Conservation (phyloP, 805 yeast species). For the Candida montana region DNA sequence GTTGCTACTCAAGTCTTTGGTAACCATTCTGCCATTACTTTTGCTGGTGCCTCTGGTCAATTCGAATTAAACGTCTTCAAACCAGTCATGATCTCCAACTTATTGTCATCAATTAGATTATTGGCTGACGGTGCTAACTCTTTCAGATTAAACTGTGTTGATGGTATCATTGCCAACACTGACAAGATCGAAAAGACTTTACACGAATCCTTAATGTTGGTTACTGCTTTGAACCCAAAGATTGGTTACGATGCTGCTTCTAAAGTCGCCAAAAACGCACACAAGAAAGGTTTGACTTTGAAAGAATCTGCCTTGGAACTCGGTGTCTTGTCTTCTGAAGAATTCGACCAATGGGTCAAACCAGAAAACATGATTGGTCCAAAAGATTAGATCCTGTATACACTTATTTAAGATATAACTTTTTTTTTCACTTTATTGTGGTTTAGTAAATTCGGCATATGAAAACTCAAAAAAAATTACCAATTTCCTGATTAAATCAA, state of each 20-base stretch:
- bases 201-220: constrained; percentile 96
- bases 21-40: constrained; percentile 90
- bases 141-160: constrained; percentile 92
- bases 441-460: too few relatives aligned
- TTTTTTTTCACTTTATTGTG: too few relatives aligned
- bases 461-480: background rate
- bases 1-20: constrained; percentile 97
- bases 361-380: constrained; percentile 99
- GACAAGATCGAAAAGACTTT: constrained; percentile 82
- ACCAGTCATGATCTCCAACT: constrained; percentile 90
- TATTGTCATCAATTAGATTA: constrained; percentile 81
- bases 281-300: constrained; percentile 93
- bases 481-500: background rate
- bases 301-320: constrained; percentile 93
- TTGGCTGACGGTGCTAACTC: constrained; percentile 86
- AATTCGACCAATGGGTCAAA: constrained; percentile 94
- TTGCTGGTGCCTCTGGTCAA: constrained; percentile 98
- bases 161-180: constrained; percentile 84
- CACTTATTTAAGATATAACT: background rate
- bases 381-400: constrained; percentile 28
- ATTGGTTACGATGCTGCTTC: constrained; percentile 98
- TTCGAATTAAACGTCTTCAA: constrained; percentile 97
- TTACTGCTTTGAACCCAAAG: constrained; percentile 97
- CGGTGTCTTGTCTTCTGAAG: constrained; percentile 74
- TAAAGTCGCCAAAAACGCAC: constrained; percentile 97